Evolutionary conservation across 2,329 filamentous ascomycete genomes (phyloP), one percentile per base, ranked within the genome.

Genomic region (Aspergillus unguis): DNA sequence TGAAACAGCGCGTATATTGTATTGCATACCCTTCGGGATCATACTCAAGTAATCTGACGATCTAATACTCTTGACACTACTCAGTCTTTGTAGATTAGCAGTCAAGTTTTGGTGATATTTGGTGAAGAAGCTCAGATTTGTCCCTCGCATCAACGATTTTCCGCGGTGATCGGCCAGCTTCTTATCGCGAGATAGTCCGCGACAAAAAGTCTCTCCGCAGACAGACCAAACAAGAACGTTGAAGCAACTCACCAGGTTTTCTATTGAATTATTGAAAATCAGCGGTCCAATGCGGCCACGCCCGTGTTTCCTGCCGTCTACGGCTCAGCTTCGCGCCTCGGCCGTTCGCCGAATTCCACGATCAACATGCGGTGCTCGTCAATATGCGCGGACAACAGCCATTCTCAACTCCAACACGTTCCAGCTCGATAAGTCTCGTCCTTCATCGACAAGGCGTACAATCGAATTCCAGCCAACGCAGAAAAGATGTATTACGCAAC

Each of bases 401-500:
- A 9, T 49, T 26, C 27, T 57, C 41, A 59, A 53, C 48, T 58
- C 60, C 47, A 59, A 50, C 46, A 44, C 53, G 27, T 37, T 62
- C 4, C 53, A 33, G 26, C 33, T 50, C 43, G 44, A 50, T 48
- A 49, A 49, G 17, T 46, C 43, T 49, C 65, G 60, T 6, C 58
- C 61, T 5, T 32, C 32, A 23, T 9, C 62, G 2, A 50, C 38
- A 6, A 31, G 26, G 3, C 51, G 49, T n/a, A 28, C 46, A 4
- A 38, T 37, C 4, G 32, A 27, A 7, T 37, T 43, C 1, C 36
- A 31, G 4, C 35, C 31, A 2, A 55, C 55, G 10, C 68, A 71
- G 37, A 66, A 57, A 49, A 59, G 75, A 67, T 68, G 63, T 53
- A 74, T 77, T 38, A 71, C 68, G 28, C 65, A 69, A 46, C 59